Conservation (phyloP, 2,329 filamentous ascomycete genomes). For the Claviceps sp. region DNA sequence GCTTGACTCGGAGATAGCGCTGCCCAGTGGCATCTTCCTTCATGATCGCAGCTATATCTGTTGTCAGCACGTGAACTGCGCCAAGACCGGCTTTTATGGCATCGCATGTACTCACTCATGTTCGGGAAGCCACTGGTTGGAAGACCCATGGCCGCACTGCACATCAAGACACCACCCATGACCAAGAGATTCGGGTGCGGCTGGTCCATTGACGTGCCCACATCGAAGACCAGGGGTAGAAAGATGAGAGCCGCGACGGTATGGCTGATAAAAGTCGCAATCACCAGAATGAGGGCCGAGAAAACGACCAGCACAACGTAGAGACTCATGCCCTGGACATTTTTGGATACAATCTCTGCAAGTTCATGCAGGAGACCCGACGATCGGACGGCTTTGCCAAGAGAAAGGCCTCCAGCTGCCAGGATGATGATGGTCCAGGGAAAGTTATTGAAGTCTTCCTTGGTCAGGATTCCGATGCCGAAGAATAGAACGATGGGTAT, state of each 20-base stretch:
- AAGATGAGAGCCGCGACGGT: conserved; percentile 94
- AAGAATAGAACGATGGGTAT: conserved; percentile 95
- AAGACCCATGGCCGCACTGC: conserved; percentile 87
- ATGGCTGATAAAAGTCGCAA: conserved; percentile 95
- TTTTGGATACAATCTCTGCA: conserved; percentile 58
- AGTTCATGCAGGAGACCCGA: conserved; percentile 87
- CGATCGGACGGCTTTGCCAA: conserved; percentile 88
- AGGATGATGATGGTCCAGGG: conserved; percentile 99
- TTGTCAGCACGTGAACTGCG: conserved; percentile 10
- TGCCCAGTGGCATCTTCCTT: conserved; percentile 94
- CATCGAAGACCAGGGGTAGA: conserved; percentile 74
- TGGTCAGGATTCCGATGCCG: conserved; percentile 87
- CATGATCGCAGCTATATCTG: conserved; percentile 75
- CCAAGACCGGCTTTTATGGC: neutral
- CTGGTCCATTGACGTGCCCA: conserved; percentile 73
- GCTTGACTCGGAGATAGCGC: conserved; percentile 79
- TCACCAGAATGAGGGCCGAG: conserved; percentile 68
- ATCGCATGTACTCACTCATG: conserved; percentile 66
- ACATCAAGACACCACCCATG: conserved; percentile 93
- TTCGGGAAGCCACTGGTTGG: conserved; percentile 96
- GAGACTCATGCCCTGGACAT: conserved; percentile 65
- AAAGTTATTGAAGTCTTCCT: conserved; percentile 99
- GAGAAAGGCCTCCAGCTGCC: conserved; percentile 78
- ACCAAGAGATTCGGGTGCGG: conserved; percentile 90
- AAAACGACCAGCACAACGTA: conserved; percentile 85